phyloP scores from a whole-genome alignment of 805 yeast genomes.

The Candida rishiriensis region DNA sequence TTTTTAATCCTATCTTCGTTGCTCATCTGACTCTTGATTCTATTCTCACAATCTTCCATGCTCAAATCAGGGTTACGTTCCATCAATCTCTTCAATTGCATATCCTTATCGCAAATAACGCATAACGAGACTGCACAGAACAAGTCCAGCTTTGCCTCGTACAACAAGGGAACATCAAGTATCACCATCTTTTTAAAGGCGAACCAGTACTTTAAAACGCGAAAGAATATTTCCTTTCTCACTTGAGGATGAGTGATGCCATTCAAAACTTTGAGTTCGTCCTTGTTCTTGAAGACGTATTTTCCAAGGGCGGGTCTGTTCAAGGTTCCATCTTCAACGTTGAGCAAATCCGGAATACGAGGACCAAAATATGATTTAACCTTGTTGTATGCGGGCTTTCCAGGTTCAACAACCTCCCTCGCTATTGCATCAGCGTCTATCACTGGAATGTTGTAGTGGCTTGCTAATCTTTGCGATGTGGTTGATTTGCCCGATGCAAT shows the following conservation, averaged over 20 bases:
- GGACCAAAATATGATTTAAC: slow-evolving; percentile 58
- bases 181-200: slow-evolving; percentile 56
- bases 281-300: slow-evolving; percentile 67
- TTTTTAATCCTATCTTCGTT: slow-evolving; percentile 48
- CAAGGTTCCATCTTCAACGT: slow-evolving; percentile 39
- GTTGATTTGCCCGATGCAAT: slow-evolving; percentile 97
- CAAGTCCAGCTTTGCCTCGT: slow-evolving; percentile 68
- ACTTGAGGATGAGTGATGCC: slow-evolving; percentile 87
- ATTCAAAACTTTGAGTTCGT: slow-evolving; percentile 58
- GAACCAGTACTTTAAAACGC: slow-evolving; percentile 55
- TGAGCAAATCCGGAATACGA: slow-evolving; percentile 46
- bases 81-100: slow-evolving; percentile 61
- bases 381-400: slow-evolving; percentile 60
- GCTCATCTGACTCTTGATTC: slow-evolving; percentile 77
- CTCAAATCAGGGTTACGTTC: slow-evolving; percentile 64
- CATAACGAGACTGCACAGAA: slow-evolving; percentile 71
- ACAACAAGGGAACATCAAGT: slow-evolving; percentile 85
- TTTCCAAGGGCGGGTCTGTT: slow-evolving; percentile 75
- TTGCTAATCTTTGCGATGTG: slow-evolving; percentile 57
- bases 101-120: slow-evolving; percentile 53
- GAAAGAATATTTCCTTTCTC: slow-evolving; percentile 56
- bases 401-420: slow-evolving; percentile 78
- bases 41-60: slow-evolving; percentile 58
- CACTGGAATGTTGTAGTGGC: slow-evolving; percentile 50
- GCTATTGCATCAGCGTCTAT: slow-evolving; percentile 94